These are phyloP conservation scores for Tolypocladium ovalisporum DNA, from an alignment of 2,329 filamentous ascomycete genomes.

Conservation along the genomic window DNA sequence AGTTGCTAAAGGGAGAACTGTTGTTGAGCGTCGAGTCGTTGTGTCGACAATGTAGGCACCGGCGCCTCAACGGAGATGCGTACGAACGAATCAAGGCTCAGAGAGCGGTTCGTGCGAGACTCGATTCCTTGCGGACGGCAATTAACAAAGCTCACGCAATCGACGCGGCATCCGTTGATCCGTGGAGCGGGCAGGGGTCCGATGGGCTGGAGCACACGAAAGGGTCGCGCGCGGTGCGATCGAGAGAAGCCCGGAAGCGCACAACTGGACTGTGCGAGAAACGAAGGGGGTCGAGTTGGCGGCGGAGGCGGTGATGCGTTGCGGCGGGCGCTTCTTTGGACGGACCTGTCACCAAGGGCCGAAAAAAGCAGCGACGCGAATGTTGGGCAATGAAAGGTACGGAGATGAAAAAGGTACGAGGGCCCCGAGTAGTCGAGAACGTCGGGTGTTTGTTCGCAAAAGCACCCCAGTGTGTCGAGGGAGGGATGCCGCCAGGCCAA, in stretches of 20 bases:
- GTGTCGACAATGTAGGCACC: background rate
- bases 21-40: background rate
- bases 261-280: background rate
- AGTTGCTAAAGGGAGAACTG: background rate
- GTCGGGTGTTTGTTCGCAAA: background rate
- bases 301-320: background rate
- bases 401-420: background rate
- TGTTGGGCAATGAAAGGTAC: background rate
- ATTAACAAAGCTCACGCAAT: conserved; percentile 1
- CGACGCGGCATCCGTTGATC: conserved; percentile 3
- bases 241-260: background rate
- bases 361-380: background rate
- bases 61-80: background rate
- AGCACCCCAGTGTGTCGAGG: background rate
- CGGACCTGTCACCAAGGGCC: background rate
- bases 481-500: background rate
- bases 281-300: background rate
- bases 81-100: background rate
- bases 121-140: background rate
- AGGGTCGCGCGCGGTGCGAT: background rate
- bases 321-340: background rate
- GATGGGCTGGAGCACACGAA: background rate
- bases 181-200: background rate
- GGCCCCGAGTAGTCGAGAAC: background rate
- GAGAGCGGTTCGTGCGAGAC: background rate